Conservation (phyloP, 768 basidiomycete species). For the Hygrocybe punicea region DNA sequence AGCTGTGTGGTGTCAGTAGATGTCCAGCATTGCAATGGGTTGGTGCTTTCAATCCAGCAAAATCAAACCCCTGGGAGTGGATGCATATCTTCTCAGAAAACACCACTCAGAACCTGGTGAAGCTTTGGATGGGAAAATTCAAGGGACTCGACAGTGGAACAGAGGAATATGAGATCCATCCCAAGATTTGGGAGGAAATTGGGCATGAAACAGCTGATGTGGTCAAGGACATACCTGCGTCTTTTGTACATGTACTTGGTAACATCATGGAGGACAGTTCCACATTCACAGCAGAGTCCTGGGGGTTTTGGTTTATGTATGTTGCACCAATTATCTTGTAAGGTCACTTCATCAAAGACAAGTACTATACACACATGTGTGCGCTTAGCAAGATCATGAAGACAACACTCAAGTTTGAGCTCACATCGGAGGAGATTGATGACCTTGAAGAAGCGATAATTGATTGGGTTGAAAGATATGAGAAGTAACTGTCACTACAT, state of each 20-base stretch:
- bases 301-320: conserved; percentile 39
- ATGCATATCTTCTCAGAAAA: conserved; percentile 49
- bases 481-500: conserved; percentile 25
- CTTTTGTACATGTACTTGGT: conserved; percentile 28
- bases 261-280: conserved; percentile 24
- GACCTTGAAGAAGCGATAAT: conserved; percentile 26
- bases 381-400: conserved; percentile 35
- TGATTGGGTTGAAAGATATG: conserved; percentile 38
- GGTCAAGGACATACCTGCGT: conserved; percentile 27
- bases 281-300: conserved; percentile 36
- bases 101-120: conserved; percentile 34
- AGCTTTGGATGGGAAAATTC: conserved; percentile 40
- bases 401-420: conserved; percentile 31
- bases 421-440: conserved; percentile 25
- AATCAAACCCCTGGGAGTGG: conserved; percentile 37
- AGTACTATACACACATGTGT: conserved; percentile 39
- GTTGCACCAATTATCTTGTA: conserved; percentile 39
- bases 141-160: conserved; percentile 35
- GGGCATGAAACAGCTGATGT: conserved; percentile 31
- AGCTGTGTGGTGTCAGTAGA: conserved; percentile 29
- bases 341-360: conserved; percentile 24
- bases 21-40: conserved; percentile 25
- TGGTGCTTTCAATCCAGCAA: conserved; percentile 23
- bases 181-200: conserved; percentile 33
- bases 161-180: conserved; percentile 26